Conservation (phyloP, 768 basidiomycete species). For the Mrakia frigida region DNA sequence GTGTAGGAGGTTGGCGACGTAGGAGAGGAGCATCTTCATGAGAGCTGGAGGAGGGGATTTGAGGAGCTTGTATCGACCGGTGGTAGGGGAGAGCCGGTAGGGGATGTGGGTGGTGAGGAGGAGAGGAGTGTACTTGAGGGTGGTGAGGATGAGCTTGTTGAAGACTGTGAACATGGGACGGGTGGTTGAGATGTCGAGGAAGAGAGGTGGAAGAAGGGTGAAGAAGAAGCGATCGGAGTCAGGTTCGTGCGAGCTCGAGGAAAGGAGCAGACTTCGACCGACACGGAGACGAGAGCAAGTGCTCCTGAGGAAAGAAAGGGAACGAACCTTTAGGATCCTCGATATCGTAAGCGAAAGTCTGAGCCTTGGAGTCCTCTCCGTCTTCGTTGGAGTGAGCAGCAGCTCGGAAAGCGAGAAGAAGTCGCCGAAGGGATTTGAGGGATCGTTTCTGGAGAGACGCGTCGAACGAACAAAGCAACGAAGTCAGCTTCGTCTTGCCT, state of each 20-base stretch:
- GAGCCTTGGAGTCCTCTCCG: conserved; percentile 45
- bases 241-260: background rate
- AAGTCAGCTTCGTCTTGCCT: background rate
- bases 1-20: conserved; percentile 79
- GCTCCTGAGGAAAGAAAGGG: background rate
- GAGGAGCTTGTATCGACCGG: conserved; percentile 83
- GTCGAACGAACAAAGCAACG: background rate
- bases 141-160: conserved; percentile 80
- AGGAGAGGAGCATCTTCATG: conserved; percentile 80
- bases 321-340: conserved; percentile 67
- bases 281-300: background rate
- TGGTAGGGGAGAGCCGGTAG: conserved; percentile 64
- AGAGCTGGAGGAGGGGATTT: conserved; percentile 73
- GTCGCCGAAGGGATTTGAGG: conserved; percentile 70
- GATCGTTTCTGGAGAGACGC: conserved; percentile 63
- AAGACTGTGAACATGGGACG: conserved; percentile 59
- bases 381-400: conserved; percentile 84
- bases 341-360: conserved; percentile 72
- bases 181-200: background rate
- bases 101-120: conserved; percentile 82
- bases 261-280: too few relatives aligned
- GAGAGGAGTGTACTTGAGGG: conserved; percentile 84
- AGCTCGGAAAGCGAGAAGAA: conserved; percentile 83
- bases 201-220: background rate
- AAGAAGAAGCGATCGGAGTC: background rate